Evolutionary conservation across 352 stramenopile species (phyloP), one percentile per base, ranked within the genome.

Genomic region (Globisporangium yorkense): DNA sequence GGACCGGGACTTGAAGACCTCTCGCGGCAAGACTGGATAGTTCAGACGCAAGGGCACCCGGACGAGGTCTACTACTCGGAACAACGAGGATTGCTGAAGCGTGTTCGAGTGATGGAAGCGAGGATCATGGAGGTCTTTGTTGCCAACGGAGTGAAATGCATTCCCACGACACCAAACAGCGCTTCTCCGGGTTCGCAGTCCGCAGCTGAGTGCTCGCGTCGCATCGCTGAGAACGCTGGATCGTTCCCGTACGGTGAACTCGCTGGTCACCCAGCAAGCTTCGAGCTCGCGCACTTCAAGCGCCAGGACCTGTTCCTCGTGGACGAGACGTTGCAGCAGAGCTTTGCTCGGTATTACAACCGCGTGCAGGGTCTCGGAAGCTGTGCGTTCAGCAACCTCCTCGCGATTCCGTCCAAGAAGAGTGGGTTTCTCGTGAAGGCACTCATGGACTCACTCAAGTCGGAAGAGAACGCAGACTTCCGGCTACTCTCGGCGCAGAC

Each of bases 301-400:
- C 77, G 85, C 1, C 85, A 94, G 65, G 85, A 94, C 51, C 59
- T 94, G 18, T 94, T 92, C 63, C 56, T 90, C 1, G 56, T 89
- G 2, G 85, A 94, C 45, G 85, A 94, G 5, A 50, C 75, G 6
- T 57, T 93, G 31, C 79, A 89, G 33, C 63, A 81, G 59, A 70
- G 67, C 4, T 92, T 79, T 40, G 61, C 67, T 40, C 65, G 57
- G 1, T 74, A 78, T 49, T 77, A 82, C 50, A 61, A 82, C 15
- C 74, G 79, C 3, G 60, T 93, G 35, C 74, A 89, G 67, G 79
- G 79, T 13, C 56, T 92, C 16, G 84, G 80, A 0, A 87, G 77
- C 60, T 74, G 69, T 31, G 80, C 68, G 7, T 90, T 75, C 54
- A 84, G 68, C 49, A 67, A 72, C 29, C 13, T 93, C 44, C 53